A percentile compares a stretch with the other conserved stretches of the same genome.
These are phyloP conservation scores for Didymella sp. DNA, from an alignment of 2,329 filamentous ascomycete species.

Conservation along the genomic window DNA sequence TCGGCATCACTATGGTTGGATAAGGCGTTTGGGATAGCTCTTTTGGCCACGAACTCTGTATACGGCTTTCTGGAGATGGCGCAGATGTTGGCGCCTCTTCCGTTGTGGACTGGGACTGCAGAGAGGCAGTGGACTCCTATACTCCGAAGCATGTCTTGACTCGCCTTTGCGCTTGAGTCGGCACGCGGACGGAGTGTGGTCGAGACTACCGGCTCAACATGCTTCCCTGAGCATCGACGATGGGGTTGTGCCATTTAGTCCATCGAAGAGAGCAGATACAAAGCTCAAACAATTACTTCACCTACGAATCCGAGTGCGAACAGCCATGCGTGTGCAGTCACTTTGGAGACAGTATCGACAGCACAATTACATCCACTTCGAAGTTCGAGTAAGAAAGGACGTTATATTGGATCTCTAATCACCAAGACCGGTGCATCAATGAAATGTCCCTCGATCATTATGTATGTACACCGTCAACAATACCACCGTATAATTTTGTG, in stretches of 20 bases:
- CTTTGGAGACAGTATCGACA: no score
- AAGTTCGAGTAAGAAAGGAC: no score
- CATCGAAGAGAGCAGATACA: not conserved
- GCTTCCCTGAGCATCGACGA: no score
- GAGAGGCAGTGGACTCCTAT: not conserved
- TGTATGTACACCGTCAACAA: no score
- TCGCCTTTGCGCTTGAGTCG: slow-evolving; percentile 15
- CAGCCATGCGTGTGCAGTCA: no score
- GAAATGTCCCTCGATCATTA: no score
- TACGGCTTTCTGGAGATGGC: not conserved
- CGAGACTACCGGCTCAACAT: not conserved
- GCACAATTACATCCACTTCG: no score
- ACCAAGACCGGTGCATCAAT: no score
- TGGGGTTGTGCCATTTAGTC: not conserved
- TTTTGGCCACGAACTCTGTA: not conserved
- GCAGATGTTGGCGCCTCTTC: not conserved
- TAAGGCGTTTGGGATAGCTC: slow-evolving; percentile 3
- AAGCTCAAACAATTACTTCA: no score
- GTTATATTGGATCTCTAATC: no score
- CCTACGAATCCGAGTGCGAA: no score
- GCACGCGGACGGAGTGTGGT: not conserved
- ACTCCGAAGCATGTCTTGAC: slow-evolving; percentile 2
- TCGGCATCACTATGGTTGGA: slow-evolving; percentile 7
- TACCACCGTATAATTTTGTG: no score
- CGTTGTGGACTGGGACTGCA: not conserved